Percentiles rank a stretch among this genome's conserved stretches.
Evolutionary conservation across 1,284 basidiomycete species (phyloP).

Genomic region (Rhodotorula sp.): DNA sequence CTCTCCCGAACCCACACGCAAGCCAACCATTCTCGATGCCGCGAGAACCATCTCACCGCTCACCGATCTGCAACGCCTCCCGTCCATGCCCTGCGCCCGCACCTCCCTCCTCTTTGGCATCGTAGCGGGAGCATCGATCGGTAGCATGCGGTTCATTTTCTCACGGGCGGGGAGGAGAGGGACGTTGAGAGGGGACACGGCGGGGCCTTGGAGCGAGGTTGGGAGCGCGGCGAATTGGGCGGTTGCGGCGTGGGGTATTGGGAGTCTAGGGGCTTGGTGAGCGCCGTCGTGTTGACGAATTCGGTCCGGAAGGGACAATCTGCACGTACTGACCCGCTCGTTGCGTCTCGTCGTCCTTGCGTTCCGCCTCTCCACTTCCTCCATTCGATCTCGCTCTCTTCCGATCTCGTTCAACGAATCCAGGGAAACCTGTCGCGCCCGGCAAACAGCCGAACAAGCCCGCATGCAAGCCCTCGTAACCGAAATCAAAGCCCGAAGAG

Average conservation of each 20-base stretch:
- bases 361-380: not conserved
- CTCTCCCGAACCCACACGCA: not conserved
- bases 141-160: slow-evolving; percentile 36
- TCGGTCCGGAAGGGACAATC: not conserved
- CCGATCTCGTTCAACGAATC: not conserved
- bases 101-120: slow-evolving; percentile 38
- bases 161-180: slow-evolving; percentile 15
- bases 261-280: slow-evolving; percentile 35
- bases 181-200: slow-evolving; percentile 4
- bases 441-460: slow-evolving; percentile 36
- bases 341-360: not conserved
- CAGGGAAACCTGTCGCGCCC: slow-evolving; percentile 39
- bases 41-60: slow-evolving; percentile 35
- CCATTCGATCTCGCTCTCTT: not conserved
- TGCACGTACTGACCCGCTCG: not conserved
- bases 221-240: slow-evolving; percentile 39
- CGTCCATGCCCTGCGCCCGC: slow-evolving; percentile 36
- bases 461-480: slow-evolving; percentile 35
- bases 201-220: slow-evolving; percentile 10
- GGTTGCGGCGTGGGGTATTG: slow-evolving; percentile 38
- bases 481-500: slow-evolving; percentile 32
- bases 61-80: slow-evolving; percentile 34
- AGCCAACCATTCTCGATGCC: slow-evolving; percentile 26
- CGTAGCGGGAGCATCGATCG: slow-evolving; percentile 35
- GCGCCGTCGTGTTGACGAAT: not conserved